phyloP scores from a whole-genome alignment of 2,329 filamentous ascomycete genomes.

The Monilinia fructicola region DNA sequence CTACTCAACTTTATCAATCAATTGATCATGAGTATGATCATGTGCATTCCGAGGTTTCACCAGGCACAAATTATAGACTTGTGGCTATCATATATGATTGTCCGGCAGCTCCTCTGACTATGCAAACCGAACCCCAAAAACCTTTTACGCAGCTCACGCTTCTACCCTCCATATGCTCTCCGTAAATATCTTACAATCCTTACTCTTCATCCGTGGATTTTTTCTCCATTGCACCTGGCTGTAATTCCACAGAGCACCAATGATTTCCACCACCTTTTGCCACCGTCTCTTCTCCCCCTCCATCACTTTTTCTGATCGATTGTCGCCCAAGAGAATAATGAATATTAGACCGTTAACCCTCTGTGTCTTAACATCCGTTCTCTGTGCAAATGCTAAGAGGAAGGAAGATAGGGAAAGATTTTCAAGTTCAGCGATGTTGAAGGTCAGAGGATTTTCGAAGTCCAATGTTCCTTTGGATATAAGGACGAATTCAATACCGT shows the following conservation, averaged over 20 bases:
- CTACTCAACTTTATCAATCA: too few species aligned
- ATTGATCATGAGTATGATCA: too few species aligned
- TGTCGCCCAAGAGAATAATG: not conserved
- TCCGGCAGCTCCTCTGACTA: too few species aligned
- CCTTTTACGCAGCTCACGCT: not conserved
- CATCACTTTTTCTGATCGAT: not conserved
- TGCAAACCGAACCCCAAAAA: not conserved
- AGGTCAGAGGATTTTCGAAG: not conserved
- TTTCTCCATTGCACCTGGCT: not conserved
- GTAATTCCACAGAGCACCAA: not conserved
- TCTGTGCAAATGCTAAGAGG: not conserved
- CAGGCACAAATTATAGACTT: not conserved
- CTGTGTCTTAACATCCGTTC: not conserved
- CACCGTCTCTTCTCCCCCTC: not conserved
- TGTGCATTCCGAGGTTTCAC: too few species aligned
- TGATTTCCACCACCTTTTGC: not conserved
- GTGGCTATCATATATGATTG: not conserved
- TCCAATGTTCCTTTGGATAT: not conserved
- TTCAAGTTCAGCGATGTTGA: not conserved
- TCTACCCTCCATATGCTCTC: not conserved
- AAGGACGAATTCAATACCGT: not conserved
- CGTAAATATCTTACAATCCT: conserved; percentile 3
- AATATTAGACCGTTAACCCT: not conserved
- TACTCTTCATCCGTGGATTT: not conserved
- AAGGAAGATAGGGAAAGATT: not conserved